These are phyloP conservation scores for Pythium chondricola DNA, from an alignment of 352 stramenopile genomes.

Conservation along the genomic window DNA sequence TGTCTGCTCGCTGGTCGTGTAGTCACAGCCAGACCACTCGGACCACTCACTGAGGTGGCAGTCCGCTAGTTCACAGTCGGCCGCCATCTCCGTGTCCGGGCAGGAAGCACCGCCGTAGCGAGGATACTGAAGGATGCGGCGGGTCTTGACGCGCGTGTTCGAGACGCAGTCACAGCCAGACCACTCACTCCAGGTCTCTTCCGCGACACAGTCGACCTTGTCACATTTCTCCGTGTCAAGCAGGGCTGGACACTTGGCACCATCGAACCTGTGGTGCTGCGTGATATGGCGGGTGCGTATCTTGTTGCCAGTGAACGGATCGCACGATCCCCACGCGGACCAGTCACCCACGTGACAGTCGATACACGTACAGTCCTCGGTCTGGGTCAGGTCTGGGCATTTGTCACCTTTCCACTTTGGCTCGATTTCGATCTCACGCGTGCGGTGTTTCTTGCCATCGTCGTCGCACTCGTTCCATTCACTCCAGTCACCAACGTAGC, in stretches of 20 bases:
- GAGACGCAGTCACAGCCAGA: constrained; percentile 10
- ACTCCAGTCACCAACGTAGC: constrained; percentile 30
- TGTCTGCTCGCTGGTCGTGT: background rate
- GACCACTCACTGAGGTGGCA: constrained; percentile 13
- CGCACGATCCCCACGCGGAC: constrained; percentile 14
- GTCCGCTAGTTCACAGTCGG: constrained; percentile 5
- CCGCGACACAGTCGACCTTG: constrained; percentile 11
- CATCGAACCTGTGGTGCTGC: constrained; percentile 8
- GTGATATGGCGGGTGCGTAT: constrained; percentile 4
- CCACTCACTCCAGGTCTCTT: constrained; percentile 4
- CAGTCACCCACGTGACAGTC: constrained; percentile 6
- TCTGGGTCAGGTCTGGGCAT: constrained; percentile 4
- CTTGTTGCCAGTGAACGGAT: constrained; percentile 5
- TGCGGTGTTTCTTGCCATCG: constrained; percentile 29
- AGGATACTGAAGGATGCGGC: constrained; percentile 1
- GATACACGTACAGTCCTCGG: constrained; percentile 3
- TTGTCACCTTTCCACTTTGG: constrained; percentile 1
- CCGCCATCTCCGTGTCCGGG: background rate
- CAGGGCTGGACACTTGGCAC: constrained; percentile 2
- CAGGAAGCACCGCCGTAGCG: constrained; percentile 11
- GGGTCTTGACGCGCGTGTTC: background rate
- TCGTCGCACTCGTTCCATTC: constrained; percentile 36
- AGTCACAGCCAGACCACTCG: constrained; percentile 11
- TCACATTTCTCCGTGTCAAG: constrained; percentile 9
- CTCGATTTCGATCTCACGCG: constrained; percentile 3